Evolutionary conservation across 2,329 filamentous ascomycete species (phyloP).

Genomic region (Magnaporthiopsis rhizophila): DNA sequence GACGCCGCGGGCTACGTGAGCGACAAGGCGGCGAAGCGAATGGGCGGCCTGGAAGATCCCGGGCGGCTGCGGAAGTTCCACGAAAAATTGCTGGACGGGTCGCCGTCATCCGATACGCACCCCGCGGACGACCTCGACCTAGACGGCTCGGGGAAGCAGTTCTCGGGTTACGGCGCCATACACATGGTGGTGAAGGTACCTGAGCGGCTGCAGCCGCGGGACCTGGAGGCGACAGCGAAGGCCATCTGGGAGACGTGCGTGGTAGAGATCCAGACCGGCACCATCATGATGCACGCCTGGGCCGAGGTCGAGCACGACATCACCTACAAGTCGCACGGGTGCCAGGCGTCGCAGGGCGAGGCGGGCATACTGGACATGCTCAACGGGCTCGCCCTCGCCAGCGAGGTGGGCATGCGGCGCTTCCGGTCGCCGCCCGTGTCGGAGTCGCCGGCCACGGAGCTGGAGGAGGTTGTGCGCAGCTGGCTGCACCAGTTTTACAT

Average conservation of each 20-base stretch:
- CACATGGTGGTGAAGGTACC: background rate
- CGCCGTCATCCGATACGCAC: background rate
- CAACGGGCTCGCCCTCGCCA: background rate
- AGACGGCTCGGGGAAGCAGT: background rate
- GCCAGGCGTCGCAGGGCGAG: background rate
- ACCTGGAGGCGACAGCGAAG: too few relatives aligned
- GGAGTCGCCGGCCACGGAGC: too few relatives aligned
- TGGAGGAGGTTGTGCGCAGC: too few relatives aligned
- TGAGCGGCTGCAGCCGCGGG: background rate
- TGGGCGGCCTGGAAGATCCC: background rate
- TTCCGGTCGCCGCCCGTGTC: too few relatives aligned
- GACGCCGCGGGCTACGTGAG: background rate
- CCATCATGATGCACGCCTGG: slow-evolving; percentile 19
- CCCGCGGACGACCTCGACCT: background rate
- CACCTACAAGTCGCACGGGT: slow-evolving; percentile 17
- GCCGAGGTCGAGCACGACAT: slow-evolving; percentile 21
- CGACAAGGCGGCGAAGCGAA: background rate
- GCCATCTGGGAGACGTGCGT: background rate
- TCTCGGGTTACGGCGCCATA: background rate
- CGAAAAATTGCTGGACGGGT: background rate
- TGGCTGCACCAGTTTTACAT: too few relatives aligned
- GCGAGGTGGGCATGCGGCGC: background rate
- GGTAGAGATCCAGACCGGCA: slow-evolving; percentile 23
- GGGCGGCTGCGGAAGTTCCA: background rate
- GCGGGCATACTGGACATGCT: background rate